Evolutionary conservation across 2,329 filamentous ascomycete genomes (phyloP).

Genomic region (Paecilomyces fulvus): DNA sequence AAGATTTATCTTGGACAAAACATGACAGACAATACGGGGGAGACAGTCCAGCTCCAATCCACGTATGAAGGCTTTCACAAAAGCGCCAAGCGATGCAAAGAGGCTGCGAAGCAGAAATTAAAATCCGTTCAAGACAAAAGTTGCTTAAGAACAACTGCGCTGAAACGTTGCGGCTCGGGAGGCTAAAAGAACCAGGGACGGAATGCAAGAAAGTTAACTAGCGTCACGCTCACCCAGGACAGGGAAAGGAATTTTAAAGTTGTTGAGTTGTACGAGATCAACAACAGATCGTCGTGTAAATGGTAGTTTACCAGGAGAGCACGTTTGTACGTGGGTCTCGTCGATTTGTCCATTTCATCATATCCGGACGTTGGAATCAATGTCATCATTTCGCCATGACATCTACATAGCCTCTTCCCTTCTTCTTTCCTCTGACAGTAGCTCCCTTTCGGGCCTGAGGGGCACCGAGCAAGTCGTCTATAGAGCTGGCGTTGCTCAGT

Average conservation of each 20-base stretch:
- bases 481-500: constrained; percentile 85
- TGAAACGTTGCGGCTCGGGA: not conserved
- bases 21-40: not conserved
- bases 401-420: constrained; percentile 84
- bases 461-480: constrained; percentile 82
- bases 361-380: not conserved
- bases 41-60: not conserved
- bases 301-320: not conserved
- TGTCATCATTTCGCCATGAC: constrained; percentile 66
- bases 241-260: not conserved
- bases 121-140: constrained; percentile 1
- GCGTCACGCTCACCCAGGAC: not conserved
- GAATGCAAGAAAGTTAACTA: not conserved
- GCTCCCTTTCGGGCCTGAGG: constrained; percentile 59
- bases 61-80: not conserved
- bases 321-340: not conserved
- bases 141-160: not conserved
- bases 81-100: not conserved
- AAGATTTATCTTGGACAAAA: not conserved
- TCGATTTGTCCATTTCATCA: not conserved
- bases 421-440: constrained; percentile 63
- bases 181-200: not conserved
- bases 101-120: constrained; percentile 12
- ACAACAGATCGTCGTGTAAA: not conserved
- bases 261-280: not conserved